A percentile compares a stretch with the other conserved stretches of the same genome.
phyloP scores from a whole-genome alignment of 768 basidiomycete genomes.

The Tricholoma terreum region DNA sequence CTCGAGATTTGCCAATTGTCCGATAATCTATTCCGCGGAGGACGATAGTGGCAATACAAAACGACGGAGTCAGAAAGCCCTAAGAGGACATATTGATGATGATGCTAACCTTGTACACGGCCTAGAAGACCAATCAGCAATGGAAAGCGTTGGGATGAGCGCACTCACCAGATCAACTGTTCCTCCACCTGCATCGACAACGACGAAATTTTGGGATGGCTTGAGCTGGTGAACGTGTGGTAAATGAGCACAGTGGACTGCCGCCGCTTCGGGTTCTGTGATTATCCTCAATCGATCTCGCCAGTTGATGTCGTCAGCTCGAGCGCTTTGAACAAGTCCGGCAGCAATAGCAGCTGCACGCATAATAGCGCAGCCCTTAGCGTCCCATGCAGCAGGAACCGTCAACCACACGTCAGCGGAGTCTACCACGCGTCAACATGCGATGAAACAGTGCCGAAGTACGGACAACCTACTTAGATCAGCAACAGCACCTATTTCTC shows the following conservation, averaged over 20 bases:
- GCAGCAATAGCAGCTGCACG: constrained; percentile 79
- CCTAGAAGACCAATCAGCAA: constrained; percentile 22
- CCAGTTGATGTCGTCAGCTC: constrained; percentile 72
- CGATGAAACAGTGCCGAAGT: not conserved
- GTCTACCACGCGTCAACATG: constrained; percentile 41
- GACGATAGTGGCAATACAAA: constrained; percentile 4
- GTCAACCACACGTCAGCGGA: constrained; percentile 83
- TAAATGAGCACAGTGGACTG: constrained; percentile 82
- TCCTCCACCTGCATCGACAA: constrained; percentile 90
- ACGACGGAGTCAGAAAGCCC: not conserved
- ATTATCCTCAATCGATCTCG: constrained; percentile 81
- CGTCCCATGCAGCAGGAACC: constrained; percentile 91
- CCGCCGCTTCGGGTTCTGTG: constrained; percentile 84
- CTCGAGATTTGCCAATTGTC: constrained; percentile 76
- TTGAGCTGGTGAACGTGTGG: constrained; percentile 77
- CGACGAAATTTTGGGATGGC: constrained; percentile 82
- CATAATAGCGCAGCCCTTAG: constrained; percentile 82
- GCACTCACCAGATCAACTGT: constrained; percentile 46
- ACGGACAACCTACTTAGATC: constrained; percentile 68
- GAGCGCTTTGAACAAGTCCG: constrained; percentile 70
- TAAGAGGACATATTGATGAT: not conserved
- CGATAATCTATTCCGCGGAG: constrained; percentile 56
- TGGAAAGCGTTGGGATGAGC: constrained; percentile 10
- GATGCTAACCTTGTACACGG: constrained; percentile 53
- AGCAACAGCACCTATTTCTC: constrained; percentile 81